phyloP scores from a whole-genome alignment of 225 moss, liverwort and hornwort species.

The Marchantia paleacea region DNA sequence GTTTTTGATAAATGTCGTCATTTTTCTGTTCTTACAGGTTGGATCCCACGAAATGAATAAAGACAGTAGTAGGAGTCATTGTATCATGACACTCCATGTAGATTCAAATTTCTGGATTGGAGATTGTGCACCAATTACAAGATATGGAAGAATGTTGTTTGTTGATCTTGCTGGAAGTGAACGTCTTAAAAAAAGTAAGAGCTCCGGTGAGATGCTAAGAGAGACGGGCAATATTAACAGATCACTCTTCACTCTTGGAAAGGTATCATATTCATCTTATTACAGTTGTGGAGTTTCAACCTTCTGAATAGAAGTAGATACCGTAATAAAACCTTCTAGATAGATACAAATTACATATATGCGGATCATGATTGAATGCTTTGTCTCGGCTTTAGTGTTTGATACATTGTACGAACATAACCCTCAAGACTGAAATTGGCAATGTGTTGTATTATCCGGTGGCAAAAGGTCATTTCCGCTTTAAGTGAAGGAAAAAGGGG shows the following conservation, averaged over 20 bases:
- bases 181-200: constrained; percentile 93
- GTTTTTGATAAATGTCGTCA: too few relatives aligned
- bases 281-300: too few relatives aligned
- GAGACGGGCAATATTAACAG: constrained; percentile 96
- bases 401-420: not conserved
- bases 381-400: not conserved
- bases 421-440: too few relatives aligned
- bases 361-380: too few relatives aligned
- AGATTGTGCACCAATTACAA: constrained; percentile 59
- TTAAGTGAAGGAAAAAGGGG: constrained; percentile 95
- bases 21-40: constrained; percentile 45
- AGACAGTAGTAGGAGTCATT: constrained; percentile 93
- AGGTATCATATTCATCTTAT: constrained; percentile 36
- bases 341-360: too few relatives aligned
- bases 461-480: constrained; percentile 76
- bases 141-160: constrained; percentile 92
- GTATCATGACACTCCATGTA: constrained; percentile 92
- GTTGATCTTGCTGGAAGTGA: constrained; percentile 95
- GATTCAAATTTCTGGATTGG: constrained; percentile 62
- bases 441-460: too few relatives aligned
- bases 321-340: too few relatives aligned
- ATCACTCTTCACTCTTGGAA: constrained; percentile 97
- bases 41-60: constrained; percentile 95
- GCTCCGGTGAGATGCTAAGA: constrained; percentile 84
- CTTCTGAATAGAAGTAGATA: too few relatives aligned